phyloP scores from a whole-genome alignment of 1,284 basidiomycete species.

The Baeospora myosura region DNA sequence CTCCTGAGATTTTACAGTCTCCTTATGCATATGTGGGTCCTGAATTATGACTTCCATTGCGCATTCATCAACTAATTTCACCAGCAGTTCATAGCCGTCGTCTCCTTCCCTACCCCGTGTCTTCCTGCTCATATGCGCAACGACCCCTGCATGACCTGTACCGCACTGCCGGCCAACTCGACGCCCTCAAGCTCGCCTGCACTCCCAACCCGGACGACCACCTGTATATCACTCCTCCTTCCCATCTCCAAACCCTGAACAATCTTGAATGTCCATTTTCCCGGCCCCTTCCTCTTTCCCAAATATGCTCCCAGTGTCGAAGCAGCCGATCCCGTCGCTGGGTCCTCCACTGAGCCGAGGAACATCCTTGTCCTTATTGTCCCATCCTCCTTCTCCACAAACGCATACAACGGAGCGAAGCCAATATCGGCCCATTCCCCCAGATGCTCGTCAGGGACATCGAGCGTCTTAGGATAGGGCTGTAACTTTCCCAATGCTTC shows the following conservation, averaged over 20 bases:
- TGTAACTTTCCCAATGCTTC: conserved; percentile 27
- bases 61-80: too few relatives aligned
- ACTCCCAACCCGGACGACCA: conserved; percentile 25
- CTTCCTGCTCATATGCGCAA: not conserved
- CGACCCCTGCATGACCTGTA: conserved; percentile 32
- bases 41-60: too few relatives aligned
- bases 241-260: conserved; percentile 40
- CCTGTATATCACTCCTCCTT: conserved; percentile 32
- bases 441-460: conserved; percentile 17
- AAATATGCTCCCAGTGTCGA: conserved; percentile 34
- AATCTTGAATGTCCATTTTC: conserved; percentile 28
- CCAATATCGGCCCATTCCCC: conserved; percentile 24
- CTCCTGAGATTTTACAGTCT: too few relatives aligned
- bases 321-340: conserved; percentile 39
- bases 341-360: conserved; percentile 30
- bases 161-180: conserved; percentile 30
- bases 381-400: conserved; percentile 17
- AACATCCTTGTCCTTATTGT: conserved; percentile 34
- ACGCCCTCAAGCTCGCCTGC: conserved; percentile 24
- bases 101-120: too few relatives aligned
- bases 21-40: too few relatives aligned
- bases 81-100: too few relatives aligned
- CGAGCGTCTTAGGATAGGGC: conserved; percentile 18
- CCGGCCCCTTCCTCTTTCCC: conserved; percentile 25
- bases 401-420: conserved; percentile 27